Evolutionary conservation across 805 yeast genomes (phyloP).

Genomic region (Ogataea pini): DNA sequence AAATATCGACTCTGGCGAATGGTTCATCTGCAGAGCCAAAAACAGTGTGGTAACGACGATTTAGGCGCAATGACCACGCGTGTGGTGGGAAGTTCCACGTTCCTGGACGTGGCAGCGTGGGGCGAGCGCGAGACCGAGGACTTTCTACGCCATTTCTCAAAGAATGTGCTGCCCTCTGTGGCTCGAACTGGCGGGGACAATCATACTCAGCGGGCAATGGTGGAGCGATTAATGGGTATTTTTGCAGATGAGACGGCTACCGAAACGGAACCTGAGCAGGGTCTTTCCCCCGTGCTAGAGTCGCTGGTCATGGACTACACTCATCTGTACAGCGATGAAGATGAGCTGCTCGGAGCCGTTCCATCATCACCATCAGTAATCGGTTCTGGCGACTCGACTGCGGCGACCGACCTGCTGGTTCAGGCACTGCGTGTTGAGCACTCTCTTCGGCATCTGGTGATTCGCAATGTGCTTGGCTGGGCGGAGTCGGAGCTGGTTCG

Average conservation of each 20-base stretch:
- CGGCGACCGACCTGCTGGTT: conserved; percentile 7
- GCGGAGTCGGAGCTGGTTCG: conserved; percentile 5
- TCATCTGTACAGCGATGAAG: conserved; percentile 19
- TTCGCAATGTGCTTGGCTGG: conserved; percentile 10
- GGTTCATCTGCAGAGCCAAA: conserved; percentile 11
- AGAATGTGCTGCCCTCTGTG: conserved; percentile 19
- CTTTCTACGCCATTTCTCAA: conserved; percentile 54
- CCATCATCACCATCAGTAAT: too few species aligned
- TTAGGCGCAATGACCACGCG: conserved; percentile 18
- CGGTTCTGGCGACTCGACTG: neutral
- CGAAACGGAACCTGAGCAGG: too few species aligned
- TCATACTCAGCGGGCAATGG: conserved; percentile 16
- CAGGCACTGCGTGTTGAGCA: conserved; percentile 12
- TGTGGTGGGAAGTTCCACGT: conserved; percentile 28
- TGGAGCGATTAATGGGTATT: conserved; percentile 17
- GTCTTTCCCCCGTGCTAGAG: neutral
- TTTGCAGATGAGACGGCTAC: conserved; percentile 10
- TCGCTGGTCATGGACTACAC: conserved; percentile 16
- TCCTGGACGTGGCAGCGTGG: conserved; percentile 47
- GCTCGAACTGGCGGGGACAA: conserved; percentile 12
- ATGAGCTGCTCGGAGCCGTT: conserved; percentile 15
- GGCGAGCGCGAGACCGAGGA: conserved; percentile 43
- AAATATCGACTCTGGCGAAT: conserved; percentile 32
- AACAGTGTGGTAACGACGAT: conserved; percentile 14
- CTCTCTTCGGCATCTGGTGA: conserved; percentile 6